Base-by-base conservation (phyloP, 192 early-diverging fungal species). In the Podila epicladia region DNA sequence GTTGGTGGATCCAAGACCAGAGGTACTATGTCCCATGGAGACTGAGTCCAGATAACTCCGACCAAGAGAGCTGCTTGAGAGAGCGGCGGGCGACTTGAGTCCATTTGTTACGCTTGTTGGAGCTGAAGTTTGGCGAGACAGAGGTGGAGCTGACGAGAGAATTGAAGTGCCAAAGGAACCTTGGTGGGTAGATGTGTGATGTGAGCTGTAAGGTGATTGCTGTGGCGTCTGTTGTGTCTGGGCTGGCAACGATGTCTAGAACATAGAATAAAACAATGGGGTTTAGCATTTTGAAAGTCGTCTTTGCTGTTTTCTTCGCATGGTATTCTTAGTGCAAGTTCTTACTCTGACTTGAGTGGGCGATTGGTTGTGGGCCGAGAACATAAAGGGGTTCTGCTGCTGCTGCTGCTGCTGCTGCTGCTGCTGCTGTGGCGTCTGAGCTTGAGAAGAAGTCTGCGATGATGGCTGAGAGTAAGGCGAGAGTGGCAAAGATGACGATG, bases 291-390 rank as follows among this genome's bases (percentile, higher is more conserved):
- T 12, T 13, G 38, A 2, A 41, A 41, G 38, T 41, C 38, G 2
- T 12, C 11, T 41, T 13, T 3, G 38, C 33, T 37, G 35, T 37
- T 9, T 37, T 37, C 33, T 45, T 15, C 41, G 12, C 41, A 32
- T 51, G 26, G 11, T 22, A 15, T n/a, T 8, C 15, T 9, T n/a
- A 22, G 31, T 45, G 12, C 12, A 9, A 35, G 20, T 5, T 55
- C 65, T 64, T 65, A 80, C 77, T 29, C 77, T 38, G 9, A 80
- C 15, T 58, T 80, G 77, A 11, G 71, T 61, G 4, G 77, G 62
- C 0, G 71, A 69, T 41, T 72, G 70, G 49, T 33, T 58, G 28
- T 80, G 70, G 0, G 77, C 12, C 1, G 67, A 19, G 24, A 80
- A 73, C 37, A 80, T 20, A 33, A 80, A 73, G 12, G 64, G 29